phyloP scores from a whole-genome alignment of 2,329 filamentous ascomycete species.

The Podosphaera fusca region DNA sequence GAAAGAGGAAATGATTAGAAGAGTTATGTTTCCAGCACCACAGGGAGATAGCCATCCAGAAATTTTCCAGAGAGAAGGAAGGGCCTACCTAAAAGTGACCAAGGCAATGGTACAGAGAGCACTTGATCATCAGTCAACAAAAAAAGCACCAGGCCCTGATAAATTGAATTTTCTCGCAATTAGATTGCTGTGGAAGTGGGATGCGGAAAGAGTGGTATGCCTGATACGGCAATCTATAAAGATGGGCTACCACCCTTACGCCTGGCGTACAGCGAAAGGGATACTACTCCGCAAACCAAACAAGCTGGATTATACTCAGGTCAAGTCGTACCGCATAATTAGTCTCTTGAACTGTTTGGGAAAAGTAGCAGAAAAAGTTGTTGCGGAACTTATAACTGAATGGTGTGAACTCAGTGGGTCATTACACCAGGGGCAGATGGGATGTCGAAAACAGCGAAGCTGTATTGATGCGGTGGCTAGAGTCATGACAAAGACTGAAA shows the following conservation, averaged over 20 bases:
- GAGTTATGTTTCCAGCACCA: background rate
- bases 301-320: background rate
- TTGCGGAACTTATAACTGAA: background rate
- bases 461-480: background rate
- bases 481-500: background rate
- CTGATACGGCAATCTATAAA: background rate
- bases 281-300: background rate
- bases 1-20: constrained; percentile 1
- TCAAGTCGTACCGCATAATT: background rate
- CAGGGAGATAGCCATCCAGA: too few species aligned
- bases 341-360: background rate
- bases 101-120: background rate
- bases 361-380: background rate
- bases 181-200: background rate
- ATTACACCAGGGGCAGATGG: background rate
- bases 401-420: background rate
- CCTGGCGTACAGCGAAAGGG: background rate
- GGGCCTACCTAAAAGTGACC: background rate
- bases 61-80: background rate
- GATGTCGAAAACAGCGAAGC: background rate
- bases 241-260: background rate
- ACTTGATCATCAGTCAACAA: background rate
- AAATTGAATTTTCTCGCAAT: background rate
- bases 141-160: background rate
- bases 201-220: background rate